Conservation (phyloP, 176 grass and related monocot species). For the Triticum monococcum region DNA sequence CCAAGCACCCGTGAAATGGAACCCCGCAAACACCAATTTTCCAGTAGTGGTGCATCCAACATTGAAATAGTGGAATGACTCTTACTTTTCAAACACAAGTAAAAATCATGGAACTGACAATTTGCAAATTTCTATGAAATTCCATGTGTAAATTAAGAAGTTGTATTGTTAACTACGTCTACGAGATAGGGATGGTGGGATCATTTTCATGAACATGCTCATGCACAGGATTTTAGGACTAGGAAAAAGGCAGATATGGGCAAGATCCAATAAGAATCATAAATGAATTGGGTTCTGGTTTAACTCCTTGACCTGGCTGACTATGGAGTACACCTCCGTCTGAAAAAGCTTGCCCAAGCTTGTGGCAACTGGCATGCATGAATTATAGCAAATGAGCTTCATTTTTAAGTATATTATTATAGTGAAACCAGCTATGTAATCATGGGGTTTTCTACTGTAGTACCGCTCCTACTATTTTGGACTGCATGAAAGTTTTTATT, state of each 20-base stretch:
- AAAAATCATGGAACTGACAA: background rate
- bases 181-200: background rate
- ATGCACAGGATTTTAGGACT: conserved; percentile 47
- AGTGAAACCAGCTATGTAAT: background rate
- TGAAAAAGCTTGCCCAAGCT: too few species aligned
- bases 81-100: background rate
- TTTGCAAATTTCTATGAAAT: background rate
- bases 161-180: background rate
- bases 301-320: conserved; percentile 10
- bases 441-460: background rate
- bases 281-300: conserved; percentile 34
- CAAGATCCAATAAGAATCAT: conserved; percentile 62
- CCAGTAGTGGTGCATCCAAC: background rate
- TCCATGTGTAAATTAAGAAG: background rate
- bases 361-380: conserved; percentile 4
- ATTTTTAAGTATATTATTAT: background rate
- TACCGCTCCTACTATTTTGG: background rate
- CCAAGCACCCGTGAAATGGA: too few species aligned
- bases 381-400: background rate
- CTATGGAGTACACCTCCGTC: background rate
- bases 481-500: background rate
- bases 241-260: conserved; percentile 16
- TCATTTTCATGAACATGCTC: conserved; percentile 41
- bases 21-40: too few species aligned
- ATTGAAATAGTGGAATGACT: background rate